phyloP scores from a whole-genome alignment of 768 basidiomycete genomes.

The Leccinum longicurvipes region DNA sequence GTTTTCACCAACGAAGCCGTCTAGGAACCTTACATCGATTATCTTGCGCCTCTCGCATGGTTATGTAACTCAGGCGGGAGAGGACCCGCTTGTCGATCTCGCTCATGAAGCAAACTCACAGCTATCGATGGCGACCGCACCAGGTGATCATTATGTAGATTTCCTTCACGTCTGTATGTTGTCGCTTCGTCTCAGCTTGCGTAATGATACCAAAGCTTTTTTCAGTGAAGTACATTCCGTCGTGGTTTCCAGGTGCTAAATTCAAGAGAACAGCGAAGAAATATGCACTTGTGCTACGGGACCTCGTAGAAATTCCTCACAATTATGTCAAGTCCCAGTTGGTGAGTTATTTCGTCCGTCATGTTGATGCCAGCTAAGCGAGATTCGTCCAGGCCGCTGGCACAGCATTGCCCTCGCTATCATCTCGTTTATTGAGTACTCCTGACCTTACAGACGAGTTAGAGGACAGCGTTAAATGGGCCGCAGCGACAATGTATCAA shows the following conservation, averaged over 20 bases:
- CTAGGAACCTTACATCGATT: conserved; percentile 19
- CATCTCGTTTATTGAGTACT: conserved; percentile 9
- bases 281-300: conserved; percentile 5
- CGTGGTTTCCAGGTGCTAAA: conserved; percentile 20
- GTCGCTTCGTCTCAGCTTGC: not conserved
- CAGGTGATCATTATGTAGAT: conserved; percentile 15
- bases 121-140: conserved; percentile 9
- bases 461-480: conserved; percentile 19
- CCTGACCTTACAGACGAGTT: conserved; percentile 9
- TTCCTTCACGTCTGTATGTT: conserved; percentile 15
- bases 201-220: not conserved
- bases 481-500: conserved; percentile 9
- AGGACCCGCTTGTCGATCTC: conserved; percentile 36
- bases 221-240: conserved; percentile 24
- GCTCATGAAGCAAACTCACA: conserved; percentile 25
- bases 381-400: conserved; percentile 11
- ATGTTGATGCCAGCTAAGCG: not conserved
- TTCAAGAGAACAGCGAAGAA: conserved; percentile 15
- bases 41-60: conserved; percentile 40
- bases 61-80: conserved; percentile 33
- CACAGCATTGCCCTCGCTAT: conserved; percentile 12
- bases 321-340: conserved; percentile 12
- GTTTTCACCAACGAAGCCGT: not conserved
- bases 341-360: conserved; percentile 1
- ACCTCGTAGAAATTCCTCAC: conserved; percentile 11